These are phyloP conservation scores for Withania somnifera DNA, from an alignment of 305 asterid species.

Conservation along the genomic window DNA sequence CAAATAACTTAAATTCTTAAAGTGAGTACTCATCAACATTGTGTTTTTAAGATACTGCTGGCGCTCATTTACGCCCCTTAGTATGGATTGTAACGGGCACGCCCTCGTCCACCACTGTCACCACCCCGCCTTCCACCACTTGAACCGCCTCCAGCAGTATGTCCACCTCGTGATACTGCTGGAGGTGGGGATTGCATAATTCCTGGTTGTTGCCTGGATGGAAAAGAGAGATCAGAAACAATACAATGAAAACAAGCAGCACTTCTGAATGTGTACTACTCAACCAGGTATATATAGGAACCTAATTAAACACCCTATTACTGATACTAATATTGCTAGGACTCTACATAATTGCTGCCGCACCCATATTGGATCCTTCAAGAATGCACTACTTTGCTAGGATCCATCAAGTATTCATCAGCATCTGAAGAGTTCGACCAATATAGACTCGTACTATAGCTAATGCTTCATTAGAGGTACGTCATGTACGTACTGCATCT, in stretches of 20 bases:
- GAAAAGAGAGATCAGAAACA: not conserved
- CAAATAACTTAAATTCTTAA: not conserved
- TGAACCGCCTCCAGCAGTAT: constrained; percentile 41
- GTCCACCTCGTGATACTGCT: constrained; percentile 58
- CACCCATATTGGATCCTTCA: too few relatives aligned
- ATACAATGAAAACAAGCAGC: not conserved
- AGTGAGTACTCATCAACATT: not conserved
- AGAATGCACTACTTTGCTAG: too few relatives aligned
- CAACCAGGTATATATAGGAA: too few relatives aligned
- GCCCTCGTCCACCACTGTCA: constrained; percentile 30
- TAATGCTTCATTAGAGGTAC: not conserved
- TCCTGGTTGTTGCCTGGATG: constrained; percentile 82
- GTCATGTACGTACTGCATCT: too few relatives aligned
- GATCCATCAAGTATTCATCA: too few relatives aligned
- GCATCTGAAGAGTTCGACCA: too few relatives aligned
- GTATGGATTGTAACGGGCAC: constrained; percentile 76
- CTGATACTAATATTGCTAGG: too few relatives aligned
- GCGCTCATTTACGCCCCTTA: constrained; percentile 9
- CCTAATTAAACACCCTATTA: too few relatives aligned
- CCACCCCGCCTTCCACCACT: constrained; percentile 64
- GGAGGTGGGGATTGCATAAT: constrained; percentile 44
- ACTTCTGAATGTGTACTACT: not conserved
- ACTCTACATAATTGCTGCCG: too few relatives aligned
- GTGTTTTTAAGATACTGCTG: not conserved
- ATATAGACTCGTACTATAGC: not conserved